Percentiles rank a stretch among this genome's conserved stretches.
These are phyloP conservation scores for Nitzschia putrida DNA, from an alignment of 108 stramenopile species.

Conservation along the genomic window DNA sequence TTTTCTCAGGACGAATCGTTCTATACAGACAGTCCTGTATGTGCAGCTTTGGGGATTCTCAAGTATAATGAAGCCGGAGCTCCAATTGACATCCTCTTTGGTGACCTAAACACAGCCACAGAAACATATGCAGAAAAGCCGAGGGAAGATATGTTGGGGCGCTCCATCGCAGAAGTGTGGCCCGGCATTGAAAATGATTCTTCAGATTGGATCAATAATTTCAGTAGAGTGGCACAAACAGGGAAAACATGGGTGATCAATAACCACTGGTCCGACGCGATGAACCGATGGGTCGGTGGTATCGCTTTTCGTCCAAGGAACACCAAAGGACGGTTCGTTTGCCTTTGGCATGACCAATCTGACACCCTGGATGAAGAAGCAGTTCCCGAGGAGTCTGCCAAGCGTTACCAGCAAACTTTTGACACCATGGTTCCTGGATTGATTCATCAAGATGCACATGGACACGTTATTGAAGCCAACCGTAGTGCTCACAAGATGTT, in stretches of 20 bases:
- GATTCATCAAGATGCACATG: slow-evolving; percentile 13
- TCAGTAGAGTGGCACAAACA: slow-evolving; percentile 8
- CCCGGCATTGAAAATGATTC: slow-evolving; percentile 13
- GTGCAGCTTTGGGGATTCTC: not conserved
- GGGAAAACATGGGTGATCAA: slow-evolving; percentile 6
- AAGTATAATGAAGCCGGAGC: not conserved
- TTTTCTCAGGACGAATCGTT: too few species aligned
- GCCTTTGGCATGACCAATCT: slow-evolving; percentile 3
- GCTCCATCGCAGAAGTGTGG: not conserved
- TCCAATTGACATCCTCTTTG: slow-evolving; percentile 13
- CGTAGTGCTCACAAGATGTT: slow-evolving; percentile 13
- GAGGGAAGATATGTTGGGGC: not conserved
- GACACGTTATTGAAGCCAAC: slow-evolving; percentile 16
- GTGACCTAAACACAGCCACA: slow-evolving; percentile 13
- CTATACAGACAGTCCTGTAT: too few species aligned
- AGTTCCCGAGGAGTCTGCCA: not conserved
- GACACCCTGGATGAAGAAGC: slow-evolving; percentile 14
- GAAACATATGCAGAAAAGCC: slow-evolving; percentile 1
- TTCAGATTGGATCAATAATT: slow-evolving; percentile 9
- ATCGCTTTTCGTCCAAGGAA: slow-evolving; percentile 5
- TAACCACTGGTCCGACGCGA: not conserved
- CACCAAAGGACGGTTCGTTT: slow-evolving; percentile 1
- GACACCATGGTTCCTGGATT: slow-evolving; percentile 18
- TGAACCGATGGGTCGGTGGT: slow-evolving; percentile 9
- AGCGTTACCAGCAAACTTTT: slow-evolving; percentile 5